These are phyloP conservation scores for Comarum palustre DNA, from an alignment of 306 rosid species.

Conservation along the genomic window DNA sequence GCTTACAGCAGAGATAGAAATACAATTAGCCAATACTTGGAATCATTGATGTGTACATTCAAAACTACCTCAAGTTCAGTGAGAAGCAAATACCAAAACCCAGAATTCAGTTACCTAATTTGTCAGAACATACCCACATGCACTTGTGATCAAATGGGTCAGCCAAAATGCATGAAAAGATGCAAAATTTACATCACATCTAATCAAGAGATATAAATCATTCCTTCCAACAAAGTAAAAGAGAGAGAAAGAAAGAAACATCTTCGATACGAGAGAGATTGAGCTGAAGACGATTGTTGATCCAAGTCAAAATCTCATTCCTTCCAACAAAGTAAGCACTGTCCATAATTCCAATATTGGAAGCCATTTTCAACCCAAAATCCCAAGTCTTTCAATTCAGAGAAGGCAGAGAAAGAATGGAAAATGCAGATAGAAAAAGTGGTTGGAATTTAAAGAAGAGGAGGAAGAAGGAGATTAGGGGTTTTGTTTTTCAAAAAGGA, in stretches of 20 bases:
- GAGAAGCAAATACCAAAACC: neutral
- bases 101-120: neutral
- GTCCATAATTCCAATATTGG: slow-evolving; percentile 91
- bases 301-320: slow-evolving; percentile 90
- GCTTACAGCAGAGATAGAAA: neutral
- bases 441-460: neutral
- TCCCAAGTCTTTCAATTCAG: slow-evolving; percentile 21
- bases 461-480: slow-evolving; percentile 4
- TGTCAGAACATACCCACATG: neutral
- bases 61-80: neutral
- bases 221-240: neutral
- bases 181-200: neutral
- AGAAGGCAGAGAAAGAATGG: neutral
- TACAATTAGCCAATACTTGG: neutral
- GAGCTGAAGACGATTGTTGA: slow-evolving; percentile 81
- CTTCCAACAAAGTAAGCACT: slow-evolving; percentile 92
- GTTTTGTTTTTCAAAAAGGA: neutral
- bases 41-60: neutral
- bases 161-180: neutral
- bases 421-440: neutral
- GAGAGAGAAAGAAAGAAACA: slow-evolving; percentile 29
- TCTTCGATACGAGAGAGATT: slow-evolving; percentile 89
- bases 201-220: neutral
- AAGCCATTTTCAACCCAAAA: slow-evolving; percentile 53
- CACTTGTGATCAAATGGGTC: slow-evolving; percentile 3